Conservation (phyloP, 2,329 filamentous ascomycete genomes). For the Erysiphe neolycopersici region DNA sequence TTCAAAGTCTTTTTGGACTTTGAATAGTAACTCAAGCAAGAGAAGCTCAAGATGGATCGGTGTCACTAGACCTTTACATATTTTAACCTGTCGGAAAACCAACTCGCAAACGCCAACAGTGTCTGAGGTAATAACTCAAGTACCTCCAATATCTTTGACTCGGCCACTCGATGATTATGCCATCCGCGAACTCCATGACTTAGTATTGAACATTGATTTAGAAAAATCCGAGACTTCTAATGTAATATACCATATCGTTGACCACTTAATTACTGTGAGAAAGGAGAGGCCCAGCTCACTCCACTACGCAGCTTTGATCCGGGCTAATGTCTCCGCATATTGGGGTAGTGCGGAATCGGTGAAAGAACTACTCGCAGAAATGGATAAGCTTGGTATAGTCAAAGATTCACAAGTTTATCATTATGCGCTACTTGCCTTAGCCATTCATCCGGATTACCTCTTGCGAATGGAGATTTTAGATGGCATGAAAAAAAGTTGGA, state of each 20-base stretch:
- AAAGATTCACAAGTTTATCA: conserved; percentile 43
- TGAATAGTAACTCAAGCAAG: too few species aligned
- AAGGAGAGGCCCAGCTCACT: conserved; percentile 25
- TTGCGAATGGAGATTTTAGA: conserved; percentile 43
- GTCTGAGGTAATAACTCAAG: too few species aligned
- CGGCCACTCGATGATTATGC: background rate
- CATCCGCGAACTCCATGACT: background rate
- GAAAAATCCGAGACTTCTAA: background rate
- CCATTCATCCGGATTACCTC: conserved; percentile 66
- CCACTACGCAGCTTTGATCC: conserved; percentile 50
- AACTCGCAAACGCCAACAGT: too few species aligned
- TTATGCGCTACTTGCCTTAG: conserved; percentile 43
- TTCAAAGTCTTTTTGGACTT: too few species aligned
- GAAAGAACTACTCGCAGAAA: conserved; percentile 38
- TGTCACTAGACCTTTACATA: too few species aligned
- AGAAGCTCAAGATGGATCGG: too few species aligned
- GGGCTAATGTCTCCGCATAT: conserved; percentile 35
- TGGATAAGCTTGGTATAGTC: conserved; percentile 32
- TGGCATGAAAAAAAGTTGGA: conserved; percentile 51
- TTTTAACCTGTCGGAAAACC: too few species aligned
- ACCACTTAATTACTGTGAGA: conserved; percentile 29
- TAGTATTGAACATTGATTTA: background rate
- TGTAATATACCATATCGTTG: conserved; percentile 20
- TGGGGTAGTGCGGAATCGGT: conserved; percentile 42
- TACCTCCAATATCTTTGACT: too few species aligned